phyloP scores from a whole-genome alignment of 306 rosid genomes.

The Betula pendula region DNA sequence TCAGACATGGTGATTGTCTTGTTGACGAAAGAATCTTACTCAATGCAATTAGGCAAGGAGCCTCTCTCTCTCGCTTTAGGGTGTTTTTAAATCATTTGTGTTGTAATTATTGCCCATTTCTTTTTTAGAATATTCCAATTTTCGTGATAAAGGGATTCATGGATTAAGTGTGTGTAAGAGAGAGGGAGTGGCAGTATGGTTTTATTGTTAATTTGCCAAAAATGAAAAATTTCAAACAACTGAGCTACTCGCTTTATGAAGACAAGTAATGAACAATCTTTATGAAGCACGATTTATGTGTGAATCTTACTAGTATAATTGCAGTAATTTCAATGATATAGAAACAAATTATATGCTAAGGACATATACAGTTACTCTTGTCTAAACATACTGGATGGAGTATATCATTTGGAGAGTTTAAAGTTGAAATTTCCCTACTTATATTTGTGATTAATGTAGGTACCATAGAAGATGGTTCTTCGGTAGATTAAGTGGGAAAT shows the following conservation, averaged over 20 bases:
- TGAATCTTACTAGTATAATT: too few relatives aligned
- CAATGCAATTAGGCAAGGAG: constrained; percentile 31
- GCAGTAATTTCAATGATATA: too few relatives aligned
- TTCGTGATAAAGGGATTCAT: constrained; percentile 16
- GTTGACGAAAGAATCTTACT: constrained; percentile 53
- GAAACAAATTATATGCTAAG: too few relatives aligned
- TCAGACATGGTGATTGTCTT: constrained; percentile 57
- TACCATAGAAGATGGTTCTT: too few relatives aligned
- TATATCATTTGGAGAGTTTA: too few relatives aligned
- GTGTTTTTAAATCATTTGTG: constrained; percentile 36
- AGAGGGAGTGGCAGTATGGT: constrained; percentile 7
- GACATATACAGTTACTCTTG: too few relatives aligned
- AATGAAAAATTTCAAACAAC: constrained; percentile 15
- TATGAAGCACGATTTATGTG: too few relatives aligned
- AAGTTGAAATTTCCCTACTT: too few relatives aligned
- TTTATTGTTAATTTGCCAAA: constrained; percentile 16
- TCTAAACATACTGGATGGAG: too few relatives aligned
- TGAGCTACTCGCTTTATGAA: constrained; percentile 32
- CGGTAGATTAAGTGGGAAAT: too few relatives aligned
- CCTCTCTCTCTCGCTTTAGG: constrained; percentile 20
- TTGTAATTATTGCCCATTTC: constrained; percentile 43
- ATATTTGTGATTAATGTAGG: too few relatives aligned
- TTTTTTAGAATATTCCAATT: constrained; percentile 31
- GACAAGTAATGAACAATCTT: too few relatives aligned
- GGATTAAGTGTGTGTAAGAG: constrained; percentile 2